These are phyloP conservation scores for Saturnispora diversa DNA, from an alignment of 805 yeast genomes.

Conservation along the genomic window DNA sequence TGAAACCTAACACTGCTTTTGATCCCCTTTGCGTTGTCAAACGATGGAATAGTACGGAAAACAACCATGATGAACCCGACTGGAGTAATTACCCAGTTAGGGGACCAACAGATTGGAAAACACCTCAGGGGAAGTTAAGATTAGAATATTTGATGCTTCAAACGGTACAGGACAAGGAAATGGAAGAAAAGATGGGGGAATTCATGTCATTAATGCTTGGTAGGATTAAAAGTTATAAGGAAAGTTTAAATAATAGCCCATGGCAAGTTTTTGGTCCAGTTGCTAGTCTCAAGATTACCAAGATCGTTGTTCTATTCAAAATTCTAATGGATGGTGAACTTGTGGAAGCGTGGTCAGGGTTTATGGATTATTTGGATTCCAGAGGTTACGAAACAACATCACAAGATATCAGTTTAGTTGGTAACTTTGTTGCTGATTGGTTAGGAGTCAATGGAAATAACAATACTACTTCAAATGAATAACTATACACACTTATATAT, in stretches of 20 bases:
- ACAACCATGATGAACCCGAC: slow-evolving; percentile 2
- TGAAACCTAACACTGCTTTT: too few species aligned
- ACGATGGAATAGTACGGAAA: slow-evolving; percentile 2
- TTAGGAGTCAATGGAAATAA: slow-evolving; percentile 6
- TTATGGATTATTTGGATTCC: slow-evolving; percentile 9
- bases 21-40: neutral
- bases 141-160: slow-evolving; percentile 13
- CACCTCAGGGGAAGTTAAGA: slow-evolving; percentile 11
- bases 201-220: slow-evolving; percentile 5
- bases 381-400: slow-evolving; percentile 7
- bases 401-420: slow-evolving; percentile 12
- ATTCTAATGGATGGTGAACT: slow-evolving; percentile 9
- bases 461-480: neutral
- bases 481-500: neutral
- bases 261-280: slow-evolving; percentile 4
- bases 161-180: slow-evolving; percentile 5
- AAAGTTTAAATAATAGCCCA: neutral
- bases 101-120: slow-evolving; percentile 11
- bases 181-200: slow-evolving; percentile 3
- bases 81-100: slow-evolving; percentile 12
- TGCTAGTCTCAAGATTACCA: slow-evolving; percentile 5
- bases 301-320: slow-evolving; percentile 7
- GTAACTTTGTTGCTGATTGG: slow-evolving; percentile 11
- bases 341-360: slow-evolving; percentile 9
- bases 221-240: slow-evolving; percentile 1